Percentiles rank a stretch among this genome's conserved stretches.
These are phyloP conservation scores for Euphorbia peplus DNA, from an alignment of 345 rosid species.

Conservation along the genomic window DNA sequence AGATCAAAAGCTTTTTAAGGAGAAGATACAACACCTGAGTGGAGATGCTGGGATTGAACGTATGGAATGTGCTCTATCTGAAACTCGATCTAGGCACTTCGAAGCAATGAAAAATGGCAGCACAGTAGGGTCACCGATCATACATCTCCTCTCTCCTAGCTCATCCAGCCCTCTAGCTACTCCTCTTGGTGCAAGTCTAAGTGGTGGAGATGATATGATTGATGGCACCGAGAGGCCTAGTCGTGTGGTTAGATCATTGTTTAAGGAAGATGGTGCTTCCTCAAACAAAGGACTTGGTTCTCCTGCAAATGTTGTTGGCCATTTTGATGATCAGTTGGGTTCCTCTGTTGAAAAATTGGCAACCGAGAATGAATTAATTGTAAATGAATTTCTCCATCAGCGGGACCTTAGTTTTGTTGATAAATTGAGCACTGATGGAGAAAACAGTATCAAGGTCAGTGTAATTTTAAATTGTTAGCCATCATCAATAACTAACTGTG, in stretches of 20 bases:
- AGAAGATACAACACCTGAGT: constrained; percentile 70
- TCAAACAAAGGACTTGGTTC: constrained; percentile 36
- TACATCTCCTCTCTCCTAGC: constrained; percentile 33
- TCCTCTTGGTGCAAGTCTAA: constrained; percentile 32
- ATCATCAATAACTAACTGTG: background rate
- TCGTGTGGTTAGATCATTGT: constrained; percentile 64
- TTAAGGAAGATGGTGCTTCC: constrained; percentile 47
- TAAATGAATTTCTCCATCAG: constrained; percentile 73
- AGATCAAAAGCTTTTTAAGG: constrained; percentile 79
- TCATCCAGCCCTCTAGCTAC: constrained; percentile 36
- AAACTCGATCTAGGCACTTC: constrained; percentile 62
- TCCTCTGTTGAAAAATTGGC: constrained; percentile 28
- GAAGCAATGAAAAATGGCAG: constrained; percentile 56
- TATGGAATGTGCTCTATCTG: constrained; percentile 74
- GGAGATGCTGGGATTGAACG: constrained; percentile 74
- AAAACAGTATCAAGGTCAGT: constrained; percentile 59
- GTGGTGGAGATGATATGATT: constrained; percentile 22
- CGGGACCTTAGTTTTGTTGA: constrained; percentile 37
- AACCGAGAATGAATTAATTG: constrained; percentile 73
- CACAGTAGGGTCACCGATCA: constrained; percentile 52
- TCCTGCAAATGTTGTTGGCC: constrained; percentile 26
- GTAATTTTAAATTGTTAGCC: constrained; percentile 1
- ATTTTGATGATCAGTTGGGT: constrained; percentile 25
- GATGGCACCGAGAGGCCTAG: constrained; percentile 42
- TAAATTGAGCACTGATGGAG: constrained; percentile 37